Evolutionary conservation across 176 grass and related monocot species (phyloP).

Genomic region (Saccharum spontaneum): DNA sequence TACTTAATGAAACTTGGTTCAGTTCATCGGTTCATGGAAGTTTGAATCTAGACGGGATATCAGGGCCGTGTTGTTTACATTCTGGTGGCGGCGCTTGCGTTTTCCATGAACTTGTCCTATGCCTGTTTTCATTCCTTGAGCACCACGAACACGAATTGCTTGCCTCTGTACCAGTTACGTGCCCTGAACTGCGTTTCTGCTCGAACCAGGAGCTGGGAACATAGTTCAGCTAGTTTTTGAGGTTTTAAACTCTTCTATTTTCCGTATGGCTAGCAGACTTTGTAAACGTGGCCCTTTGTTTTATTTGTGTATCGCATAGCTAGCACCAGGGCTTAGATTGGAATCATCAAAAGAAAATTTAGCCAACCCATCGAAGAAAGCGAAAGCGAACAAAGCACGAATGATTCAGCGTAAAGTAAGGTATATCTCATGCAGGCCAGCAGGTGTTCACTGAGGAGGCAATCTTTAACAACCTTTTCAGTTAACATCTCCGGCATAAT

Average conservation of each 20-base stretch:
- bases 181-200: background rate
- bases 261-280: background rate
- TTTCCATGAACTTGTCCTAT: background rate
- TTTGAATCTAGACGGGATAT: conserved; percentile 8
- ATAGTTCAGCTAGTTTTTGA: background rate
- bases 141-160: background rate
- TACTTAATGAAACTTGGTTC: background rate
- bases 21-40: background rate
- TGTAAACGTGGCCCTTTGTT: background rate
- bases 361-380: background rate
- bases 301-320: background rate
- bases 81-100: background rate
- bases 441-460: background rate
- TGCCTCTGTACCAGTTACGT: background rate
- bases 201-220: background rate
- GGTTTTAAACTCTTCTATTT: background rate
- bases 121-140: background rate
- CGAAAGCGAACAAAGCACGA: background rate
- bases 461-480: background rate
- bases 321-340: background rate
- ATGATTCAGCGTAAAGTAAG: background rate
- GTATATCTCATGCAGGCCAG: background rate
- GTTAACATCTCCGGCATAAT: background rate
- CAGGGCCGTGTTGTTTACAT: background rate
- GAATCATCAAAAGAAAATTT: background rate